Evolutionary conservation across 2,329 filamentous ascomycete species (phyloP).

Genomic region (Thelonectria olida): DNA sequence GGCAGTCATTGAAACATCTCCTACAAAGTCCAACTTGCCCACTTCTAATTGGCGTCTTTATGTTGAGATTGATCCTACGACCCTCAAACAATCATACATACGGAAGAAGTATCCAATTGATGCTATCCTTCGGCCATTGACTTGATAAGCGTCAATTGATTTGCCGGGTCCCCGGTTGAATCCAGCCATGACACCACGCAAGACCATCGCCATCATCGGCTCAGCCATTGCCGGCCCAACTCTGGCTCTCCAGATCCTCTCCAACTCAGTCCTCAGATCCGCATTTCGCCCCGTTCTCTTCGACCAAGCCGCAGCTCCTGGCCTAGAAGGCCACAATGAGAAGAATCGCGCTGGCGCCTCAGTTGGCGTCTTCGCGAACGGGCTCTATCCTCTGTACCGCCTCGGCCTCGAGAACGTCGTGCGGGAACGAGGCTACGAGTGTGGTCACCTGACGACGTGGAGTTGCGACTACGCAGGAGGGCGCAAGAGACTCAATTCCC

Average conservation of each 20-base stretch:
- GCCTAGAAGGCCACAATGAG: conserved; percentile 16
- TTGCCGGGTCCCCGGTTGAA: background rate
- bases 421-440: conserved; percentile 22
- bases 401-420: conserved; percentile 30
- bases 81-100: background rate
- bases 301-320: conserved; percentile 26
- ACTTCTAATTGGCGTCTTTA: background rate
- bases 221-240: conserved; percentile 31
- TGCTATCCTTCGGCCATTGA: background rate
- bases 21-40: background rate
- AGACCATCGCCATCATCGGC: conserved; percentile 30
- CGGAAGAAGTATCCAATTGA: background rate
- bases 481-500: conserved; percentile 18
- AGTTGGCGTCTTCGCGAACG: conserved; percentile 35
- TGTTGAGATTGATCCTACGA: background rate
- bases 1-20: background rate
- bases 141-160: too few relatives aligned
- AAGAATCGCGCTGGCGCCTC: conserved; percentile 33
- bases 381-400: conserved; percentile 29
- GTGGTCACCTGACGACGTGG: conserved; percentile 24
- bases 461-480: conserved; percentile 22
- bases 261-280: conserved; percentile 23
- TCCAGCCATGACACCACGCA: conserved; percentile 5
- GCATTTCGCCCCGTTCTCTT: conserved; percentile 26
- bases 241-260: conserved; percentile 30